These are phyloP conservation scores for Kernera saxatilis DNA, from an alignment of 345 rosid genomes.

Conservation along the genomic window DNA sequence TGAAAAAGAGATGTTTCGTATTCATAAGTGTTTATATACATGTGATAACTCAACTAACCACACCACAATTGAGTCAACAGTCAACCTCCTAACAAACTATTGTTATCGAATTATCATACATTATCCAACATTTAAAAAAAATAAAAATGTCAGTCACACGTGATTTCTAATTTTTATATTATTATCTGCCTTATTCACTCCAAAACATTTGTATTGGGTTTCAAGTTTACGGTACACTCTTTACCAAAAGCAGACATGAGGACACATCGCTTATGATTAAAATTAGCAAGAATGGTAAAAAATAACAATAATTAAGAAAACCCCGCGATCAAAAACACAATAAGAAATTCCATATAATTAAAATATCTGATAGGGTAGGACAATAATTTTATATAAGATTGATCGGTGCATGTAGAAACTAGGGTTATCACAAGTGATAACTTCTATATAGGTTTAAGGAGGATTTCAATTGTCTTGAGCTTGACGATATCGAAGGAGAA, in stretches of 20 bases:
- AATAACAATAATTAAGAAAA: neutral
- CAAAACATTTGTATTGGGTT: neutral
- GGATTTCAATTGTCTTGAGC: no score
- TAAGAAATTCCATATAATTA: neutral
- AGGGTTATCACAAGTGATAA: no score
- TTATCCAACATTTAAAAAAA: neutral
- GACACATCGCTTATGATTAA: neutral
- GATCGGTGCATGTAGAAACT: no score
- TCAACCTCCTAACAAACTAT: no score
- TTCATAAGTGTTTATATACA: no score
- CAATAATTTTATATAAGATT: no score
- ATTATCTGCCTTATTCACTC: neutral
- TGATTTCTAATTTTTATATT: neutral
- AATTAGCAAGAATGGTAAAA: neutral
- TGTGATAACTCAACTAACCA: no score
- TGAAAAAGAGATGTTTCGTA: neutral
- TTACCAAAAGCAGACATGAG: neutral
- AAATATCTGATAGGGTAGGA: neutral
- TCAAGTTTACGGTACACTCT: neutral
- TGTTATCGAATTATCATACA: no score
- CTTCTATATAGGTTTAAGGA: no score
- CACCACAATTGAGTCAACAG: no score
- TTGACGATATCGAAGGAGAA: no score
- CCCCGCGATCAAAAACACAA: no score
- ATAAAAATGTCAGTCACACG: neutral